Base-by-base conservation (phyloP, 2,329 filamentous ascomycete genomes). In the Claviceps spartinae region DNA sequence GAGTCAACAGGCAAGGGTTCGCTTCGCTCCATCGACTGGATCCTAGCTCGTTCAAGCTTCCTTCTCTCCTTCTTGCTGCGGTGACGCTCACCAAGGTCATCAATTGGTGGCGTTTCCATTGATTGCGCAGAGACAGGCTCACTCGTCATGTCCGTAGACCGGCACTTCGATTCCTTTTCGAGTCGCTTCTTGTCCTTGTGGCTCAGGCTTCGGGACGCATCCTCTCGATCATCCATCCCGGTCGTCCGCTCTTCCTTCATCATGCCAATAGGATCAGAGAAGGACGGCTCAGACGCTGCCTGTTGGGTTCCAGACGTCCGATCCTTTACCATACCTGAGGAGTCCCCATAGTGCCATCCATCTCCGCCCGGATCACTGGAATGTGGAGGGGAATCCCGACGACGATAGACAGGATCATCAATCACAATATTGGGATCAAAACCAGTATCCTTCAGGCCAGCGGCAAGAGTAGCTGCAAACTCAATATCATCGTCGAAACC, bases 391-490 rank as follows among this genome's bases (percentile, higher is more conserved):
- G 82, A 84, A 50, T 79, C 76, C 30, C 83, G 79, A 49, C 73
- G 75, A 56, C 78, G 78, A 60, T 82, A 88, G 1, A 65, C 69
- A 0, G 79, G 77, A 58, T 88, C 75, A 46, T 86, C 72, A 38
- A 85, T 82, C 46, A 88, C 80, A 53, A 88, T 79, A 42, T 84
- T 76, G 4, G 82, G 79, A 59, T 86, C 77, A 56, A 88, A 88
- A 0, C 85, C 85, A 46, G 81, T 78, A n/a, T 81, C 76, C 61
- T 82, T 69, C 48, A 86, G 71, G 1, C 81, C 83, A 47, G 83
- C 85, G 53, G 83, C 83, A 47, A 88, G 67, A 3, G 78, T 80
- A 30, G 84, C 85, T 7, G 82, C 79, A 57, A 88, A 88, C 49
- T 81, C 81, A 8, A 84, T 67, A 58, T 88, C 85, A 52, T 83